phyloP scores from a whole-genome alignment of 345 rosid species.

The Salix koriyanagi region DNA sequence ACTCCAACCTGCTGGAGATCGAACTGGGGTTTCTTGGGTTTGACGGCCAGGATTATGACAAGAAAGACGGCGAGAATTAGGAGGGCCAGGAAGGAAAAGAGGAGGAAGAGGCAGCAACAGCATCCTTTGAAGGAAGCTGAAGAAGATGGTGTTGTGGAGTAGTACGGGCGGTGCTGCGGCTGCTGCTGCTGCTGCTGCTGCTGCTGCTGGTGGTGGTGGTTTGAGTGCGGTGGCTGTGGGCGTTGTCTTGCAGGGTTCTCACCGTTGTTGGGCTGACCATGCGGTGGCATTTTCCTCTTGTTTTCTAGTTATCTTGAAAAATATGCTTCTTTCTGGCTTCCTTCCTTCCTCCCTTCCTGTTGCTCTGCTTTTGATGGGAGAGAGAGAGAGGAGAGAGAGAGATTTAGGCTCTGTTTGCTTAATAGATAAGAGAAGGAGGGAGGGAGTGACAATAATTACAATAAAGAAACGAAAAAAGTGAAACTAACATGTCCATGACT shows the following conservation, averaged over 20 bases:
- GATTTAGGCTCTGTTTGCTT: not conserved
- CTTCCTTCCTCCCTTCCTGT: not conserved
- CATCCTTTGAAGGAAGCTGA: slow-evolving; percentile 91
- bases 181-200: not conserved
- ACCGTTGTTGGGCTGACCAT: not conserved
- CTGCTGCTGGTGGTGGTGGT: not conserved
- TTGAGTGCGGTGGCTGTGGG: not conserved
- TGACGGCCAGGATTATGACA: slow-evolving; percentile 75
- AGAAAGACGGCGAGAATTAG: slow-evolving; percentile 66
- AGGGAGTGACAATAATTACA: not conserved
- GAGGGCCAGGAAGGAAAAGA: slow-evolving; percentile 77
- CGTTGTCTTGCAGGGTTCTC: not conserved
- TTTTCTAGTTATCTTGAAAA: not conserved
- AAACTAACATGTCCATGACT: too few species aligned
- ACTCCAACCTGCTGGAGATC: slow-evolving; percentile 97
- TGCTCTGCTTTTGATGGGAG: slow-evolving; percentile 4
- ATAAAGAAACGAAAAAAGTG: not conserved
- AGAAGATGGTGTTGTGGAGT: slow-evolving; percentile 30
- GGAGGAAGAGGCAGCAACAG: slow-evolving; percentile 93
- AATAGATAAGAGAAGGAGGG: not conserved
- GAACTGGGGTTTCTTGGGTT: slow-evolving; percentile 96
- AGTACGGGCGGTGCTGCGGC: slow-evolving; percentile 10
- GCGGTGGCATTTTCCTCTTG: not conserved
- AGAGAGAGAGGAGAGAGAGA: not conserved
- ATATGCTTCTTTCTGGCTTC: not conserved